Percentiles rank a stretch among this genome's conserved stretches.
phyloP scores from a whole-genome alignment of 768 basidiomycete genomes.

The Tricholoma bakamatsutake region DNA sequence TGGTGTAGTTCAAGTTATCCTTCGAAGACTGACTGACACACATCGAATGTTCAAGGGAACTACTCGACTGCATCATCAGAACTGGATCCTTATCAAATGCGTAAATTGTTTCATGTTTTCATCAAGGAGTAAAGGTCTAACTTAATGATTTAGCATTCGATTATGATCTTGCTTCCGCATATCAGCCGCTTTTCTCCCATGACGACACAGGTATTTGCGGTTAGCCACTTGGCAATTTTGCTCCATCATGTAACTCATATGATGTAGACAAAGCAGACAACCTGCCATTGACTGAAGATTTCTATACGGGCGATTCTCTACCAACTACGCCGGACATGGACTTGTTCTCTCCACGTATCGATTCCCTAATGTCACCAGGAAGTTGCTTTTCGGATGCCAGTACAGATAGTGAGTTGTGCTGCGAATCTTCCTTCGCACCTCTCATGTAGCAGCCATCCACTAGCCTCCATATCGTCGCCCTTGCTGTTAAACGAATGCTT shows the following conservation, averaged over 20 bases:
- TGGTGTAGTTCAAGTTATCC: neutral
- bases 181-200: no score
- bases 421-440: neutral
- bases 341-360: conserved; percentile 22
- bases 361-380: conserved; percentile 8
- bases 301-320: neutral
- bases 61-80: neutral
- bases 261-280: neutral
- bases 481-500: conserved; percentile 25
- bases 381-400: conserved; percentile 29
- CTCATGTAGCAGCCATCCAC: conserved; percentile 5
- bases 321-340: conserved; percentile 13
- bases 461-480: conserved; percentile 27
- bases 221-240: neutral
- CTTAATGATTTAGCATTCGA: neutral
- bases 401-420: conserved; percentile 21
- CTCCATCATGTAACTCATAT: neutral
- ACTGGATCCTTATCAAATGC: neutral
- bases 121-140: neutral
- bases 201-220: neutral
- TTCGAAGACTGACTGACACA: neutral
- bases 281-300: neutral
- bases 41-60: neutral
- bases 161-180: neutral
- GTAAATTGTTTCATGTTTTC: neutral